Evolutionary conservation across 2,329 filamentous ascomycete genomes (phyloP).

Genomic region (Phialemonium atrogriseum): DNA sequence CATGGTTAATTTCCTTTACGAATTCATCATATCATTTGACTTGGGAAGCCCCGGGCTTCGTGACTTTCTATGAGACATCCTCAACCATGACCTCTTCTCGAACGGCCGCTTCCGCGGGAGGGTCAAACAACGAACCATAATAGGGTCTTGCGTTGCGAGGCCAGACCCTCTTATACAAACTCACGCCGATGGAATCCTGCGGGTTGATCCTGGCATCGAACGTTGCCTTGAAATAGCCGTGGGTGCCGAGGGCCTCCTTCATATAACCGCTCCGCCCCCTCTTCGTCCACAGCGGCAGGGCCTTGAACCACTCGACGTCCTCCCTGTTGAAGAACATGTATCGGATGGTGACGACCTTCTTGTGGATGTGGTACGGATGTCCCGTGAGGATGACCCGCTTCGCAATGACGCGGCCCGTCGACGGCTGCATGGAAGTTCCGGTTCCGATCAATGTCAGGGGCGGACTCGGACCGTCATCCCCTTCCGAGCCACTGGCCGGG

Average conservation of each 20-base stretch:
- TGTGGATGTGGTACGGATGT: conserved; percentile 98
- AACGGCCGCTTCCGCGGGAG: conserved; percentile 9
- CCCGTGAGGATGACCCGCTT: conserved; percentile 92
- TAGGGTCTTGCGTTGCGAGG: conserved; percentile 57
- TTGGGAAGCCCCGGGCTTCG: too few relatives aligned
- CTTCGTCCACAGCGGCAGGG: conserved; percentile 88
- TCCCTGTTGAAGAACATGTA: conserved; percentile 99
- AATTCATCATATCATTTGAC: too few relatives aligned
- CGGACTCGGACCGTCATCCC: conserved; percentile 26
- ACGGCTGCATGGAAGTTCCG: conserved; percentile 77
- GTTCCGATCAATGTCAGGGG: conserved; percentile 71
- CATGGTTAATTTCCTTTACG: too few relatives aligned
- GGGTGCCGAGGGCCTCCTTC: conserved; percentile 90
- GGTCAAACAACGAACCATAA: conserved; percentile 33
- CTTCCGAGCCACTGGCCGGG: conserved; percentile 31
- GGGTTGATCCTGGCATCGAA: conserved; percentile 96
- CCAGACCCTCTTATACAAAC: conserved; percentile 78
- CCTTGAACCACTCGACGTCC: conserved; percentile 97
- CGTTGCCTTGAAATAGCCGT: conserved; percentile 99
- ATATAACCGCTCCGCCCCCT: conserved; percentile 81
- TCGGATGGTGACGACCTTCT: conserved; percentile 88
- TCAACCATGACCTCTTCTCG: conserved; percentile 32
- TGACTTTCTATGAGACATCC: conserved; percentile 17
- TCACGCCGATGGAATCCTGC: conserved; percentile 87
- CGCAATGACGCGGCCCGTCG: conserved; percentile 70